Evolutionary conservation across 208 protist genomes (phyloP).

Genomic region (Kentomonas sorsogonicus): DNA sequence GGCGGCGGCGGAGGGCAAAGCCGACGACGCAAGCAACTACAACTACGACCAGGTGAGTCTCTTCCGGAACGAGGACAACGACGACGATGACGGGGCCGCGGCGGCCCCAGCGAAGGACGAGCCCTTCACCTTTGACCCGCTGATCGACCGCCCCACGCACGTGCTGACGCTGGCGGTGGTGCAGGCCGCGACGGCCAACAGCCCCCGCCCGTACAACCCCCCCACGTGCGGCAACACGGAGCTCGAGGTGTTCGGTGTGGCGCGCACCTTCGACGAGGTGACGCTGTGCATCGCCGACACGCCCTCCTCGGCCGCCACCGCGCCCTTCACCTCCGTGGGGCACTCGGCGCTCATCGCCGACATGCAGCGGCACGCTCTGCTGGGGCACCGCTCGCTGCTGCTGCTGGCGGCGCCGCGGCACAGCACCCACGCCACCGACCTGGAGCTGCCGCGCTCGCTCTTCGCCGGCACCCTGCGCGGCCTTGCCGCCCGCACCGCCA

Average conservation of each 20-base stretch:
- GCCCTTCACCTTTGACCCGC: neutral
- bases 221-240: neutral
- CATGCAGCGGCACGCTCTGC: neutral
- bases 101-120: neutral
- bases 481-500: neutral
- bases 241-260: neutral
- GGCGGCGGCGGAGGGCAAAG: neutral
- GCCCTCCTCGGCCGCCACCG: too few relatives aligned
- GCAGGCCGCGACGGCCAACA: neutral
- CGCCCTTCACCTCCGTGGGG: too few relatives aligned
- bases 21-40: neutral
- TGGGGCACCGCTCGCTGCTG: constrained; percentile 5
- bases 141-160: neutral
- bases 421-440: neutral
- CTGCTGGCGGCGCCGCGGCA: too few relatives aligned
- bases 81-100: neutral
- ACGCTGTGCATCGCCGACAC: too few relatives aligned
- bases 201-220: neutral
- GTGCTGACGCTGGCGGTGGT: neutral
- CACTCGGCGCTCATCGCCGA: constrained; percentile 5
- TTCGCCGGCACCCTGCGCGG: neutral
- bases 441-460: neutral
- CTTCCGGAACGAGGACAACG: neutral
- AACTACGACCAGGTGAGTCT: neutral
- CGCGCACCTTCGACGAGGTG: too few relatives aligned